Base-by-base conservation (phyloP, 129 eudicot genomes). In the Pulicaria dysenterica region DNA sequence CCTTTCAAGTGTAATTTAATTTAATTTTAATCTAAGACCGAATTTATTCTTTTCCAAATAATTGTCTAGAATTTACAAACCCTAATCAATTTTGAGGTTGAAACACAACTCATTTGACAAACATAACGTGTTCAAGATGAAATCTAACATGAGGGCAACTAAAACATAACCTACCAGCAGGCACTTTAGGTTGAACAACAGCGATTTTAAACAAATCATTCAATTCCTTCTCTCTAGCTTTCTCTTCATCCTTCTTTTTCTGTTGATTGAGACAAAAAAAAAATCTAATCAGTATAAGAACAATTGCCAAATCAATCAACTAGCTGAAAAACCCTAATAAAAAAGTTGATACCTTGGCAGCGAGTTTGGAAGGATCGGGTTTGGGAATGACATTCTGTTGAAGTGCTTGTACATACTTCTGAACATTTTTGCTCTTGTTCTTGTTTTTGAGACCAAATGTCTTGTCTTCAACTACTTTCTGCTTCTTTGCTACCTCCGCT, bases 191-290 rank as follows among this genome's bases (percentile, higher is more conserved):
- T 82, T 91, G 97, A 73, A 83, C 86, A 65, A 91, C 86, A 54
- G 96, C 97, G 77, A 91, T 77, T 80, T 91, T 91, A 50, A 91
- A 88, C 80, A 91, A 75, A 17, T 91, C 96, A 64, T 86, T 86
- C 57, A 91, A 81, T 71, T 91, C 96, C 81, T 83, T 88, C 82
- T 88, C 97, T 71, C 83, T 91, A 0, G 93, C 96, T 81, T 84
- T 82, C 80, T 86, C 97, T 78, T 91, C 96, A 7, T 88, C 97
- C 61, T 91, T 91, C 91, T 91, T 91, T 82, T 91, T 88, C 96
- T 88, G 84, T 54, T 14, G 49, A 57, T 50, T 44, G 15, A 14
- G 0, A 58, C 0, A 67, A 37, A 67, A 62, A 67, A 37, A 67
- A 62, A 40, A 16, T n/a, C 46, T 1, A 62, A 62, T 36, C 67